Percentiles rank a stretch among this genome's conserved stretches.
Conservation (phyloP, 2,329 filamentous ascomycete species). For the Seiridium unicorne region DNA sequence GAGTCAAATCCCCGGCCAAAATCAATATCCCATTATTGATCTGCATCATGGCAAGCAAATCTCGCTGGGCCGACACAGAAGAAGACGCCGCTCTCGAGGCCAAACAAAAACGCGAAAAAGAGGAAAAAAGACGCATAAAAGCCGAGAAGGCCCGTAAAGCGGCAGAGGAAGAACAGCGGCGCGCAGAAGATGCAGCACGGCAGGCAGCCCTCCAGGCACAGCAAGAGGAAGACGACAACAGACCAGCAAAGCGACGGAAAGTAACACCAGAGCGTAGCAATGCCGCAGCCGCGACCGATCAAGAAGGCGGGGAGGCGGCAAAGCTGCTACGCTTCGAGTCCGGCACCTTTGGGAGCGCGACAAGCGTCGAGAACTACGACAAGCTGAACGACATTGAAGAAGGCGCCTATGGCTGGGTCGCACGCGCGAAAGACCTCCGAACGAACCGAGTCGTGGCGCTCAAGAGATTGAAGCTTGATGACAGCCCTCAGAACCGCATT, state of each 20-base stretch:
- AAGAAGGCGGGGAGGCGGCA: conserved; percentile 23
- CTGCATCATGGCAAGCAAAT: conserved; percentile 61
- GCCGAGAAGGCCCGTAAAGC: conserved; percentile 74
- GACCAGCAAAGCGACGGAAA: conserved; percentile 61
- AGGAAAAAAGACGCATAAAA: conserved; percentile 83
- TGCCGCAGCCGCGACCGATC: conserved; percentile 13
- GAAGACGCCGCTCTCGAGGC: conserved; percentile 75
- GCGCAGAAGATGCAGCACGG: conserved; percentile 5
- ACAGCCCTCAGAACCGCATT: conserved; percentile 54
- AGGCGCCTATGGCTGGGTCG: conserved; percentile 93
- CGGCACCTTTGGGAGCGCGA: conserved; percentile 65
- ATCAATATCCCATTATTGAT: no score
- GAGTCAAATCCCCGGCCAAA: no score
- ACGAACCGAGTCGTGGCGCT: conserved; percentile 84
- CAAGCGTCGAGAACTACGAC: conserved; percentile 85
- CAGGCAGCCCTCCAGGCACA: conserved; percentile 28
- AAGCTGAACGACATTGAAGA: conserved; percentile 96
- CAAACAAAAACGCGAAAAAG: conserved; percentile 76
- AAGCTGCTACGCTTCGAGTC: conserved; percentile 71
- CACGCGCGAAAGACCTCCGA: conserved; percentile 70
- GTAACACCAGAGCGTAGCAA: conserved; percentile 44
- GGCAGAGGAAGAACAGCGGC: conserved; percentile 45
- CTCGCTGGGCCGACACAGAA: conserved; percentile 84
- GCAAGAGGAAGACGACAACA: conserved; percentile 30
- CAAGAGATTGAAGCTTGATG: conserved; percentile 90